phyloP scores from a whole-genome alignment of 2,329 filamentous ascomycete species.

The Paecilomyces niveus region DNA sequence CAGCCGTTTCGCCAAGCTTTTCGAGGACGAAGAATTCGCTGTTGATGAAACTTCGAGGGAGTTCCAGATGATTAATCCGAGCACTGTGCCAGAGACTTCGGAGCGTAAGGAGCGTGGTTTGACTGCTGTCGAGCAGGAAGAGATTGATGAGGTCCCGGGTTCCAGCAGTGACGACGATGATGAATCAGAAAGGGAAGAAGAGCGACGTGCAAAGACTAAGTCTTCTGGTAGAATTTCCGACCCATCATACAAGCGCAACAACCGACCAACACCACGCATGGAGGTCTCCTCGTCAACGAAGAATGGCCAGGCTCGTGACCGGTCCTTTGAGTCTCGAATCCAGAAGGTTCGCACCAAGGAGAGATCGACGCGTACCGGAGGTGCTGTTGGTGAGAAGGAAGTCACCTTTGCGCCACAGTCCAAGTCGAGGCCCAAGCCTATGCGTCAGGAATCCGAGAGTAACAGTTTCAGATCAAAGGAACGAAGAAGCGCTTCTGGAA shows the following conservation, averaged over 20 bases:
- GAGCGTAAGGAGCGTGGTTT: conserved; percentile 42
- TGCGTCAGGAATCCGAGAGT: conserved; percentile 12
- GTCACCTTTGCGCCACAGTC: conserved; percentile 53
- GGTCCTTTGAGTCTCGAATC: conserved; percentile 53
- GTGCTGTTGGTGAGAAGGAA: conserved; percentile 45
- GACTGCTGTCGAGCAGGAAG: conserved; percentile 58
- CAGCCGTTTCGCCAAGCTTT: conserved; percentile 77
- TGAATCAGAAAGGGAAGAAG: conserved; percentile 19
- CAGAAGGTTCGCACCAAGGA: conserved; percentile 34
- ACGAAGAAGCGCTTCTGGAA: conserved; percentile 43
- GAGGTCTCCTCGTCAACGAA: conserved; percentile 48
- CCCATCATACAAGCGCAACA: conserved; percentile 48
- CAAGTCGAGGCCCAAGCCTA: conserved; percentile 30
- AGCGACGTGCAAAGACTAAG: conserved; percentile 19
- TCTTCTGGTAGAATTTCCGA: conserved; percentile 45
- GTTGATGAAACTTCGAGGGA: conserved; percentile 86
- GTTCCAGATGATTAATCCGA: conserved; percentile 84
- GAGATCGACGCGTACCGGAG: conserved; percentile 22
- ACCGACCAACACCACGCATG: conserved; percentile 48
- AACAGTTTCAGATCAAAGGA: conserved; percentile 30
- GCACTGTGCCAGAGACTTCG: conserved; percentile 48
- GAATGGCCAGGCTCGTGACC: conserved; percentile 40
- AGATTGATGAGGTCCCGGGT: conserved; percentile 43
- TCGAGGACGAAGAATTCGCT: conserved; percentile 86
- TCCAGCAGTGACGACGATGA: conserved; percentile 32